Evolutionary conservation across 1,284 basidiomycete genomes (phyloP).

Genomic region (Cutaneotrichosporon sp.): DNA sequence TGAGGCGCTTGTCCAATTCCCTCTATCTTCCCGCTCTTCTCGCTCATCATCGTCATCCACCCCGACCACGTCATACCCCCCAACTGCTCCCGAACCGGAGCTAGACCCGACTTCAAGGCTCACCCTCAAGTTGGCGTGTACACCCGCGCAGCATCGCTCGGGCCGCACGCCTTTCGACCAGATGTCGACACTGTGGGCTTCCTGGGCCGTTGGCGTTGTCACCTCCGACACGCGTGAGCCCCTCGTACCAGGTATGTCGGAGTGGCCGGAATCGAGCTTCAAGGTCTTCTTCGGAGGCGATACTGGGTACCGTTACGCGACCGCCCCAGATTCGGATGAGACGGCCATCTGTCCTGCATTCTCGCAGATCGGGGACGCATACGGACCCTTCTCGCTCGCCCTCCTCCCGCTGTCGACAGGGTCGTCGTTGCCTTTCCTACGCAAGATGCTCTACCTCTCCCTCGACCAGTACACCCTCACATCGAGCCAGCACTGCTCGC

Average conservation of each 20-base stretch:
- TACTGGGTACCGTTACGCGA: constrained; percentile 48
- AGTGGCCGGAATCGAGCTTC: constrained; percentile 39
- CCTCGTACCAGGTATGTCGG: constrained; percentile 26
- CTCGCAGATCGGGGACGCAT: constrained; percentile 40
- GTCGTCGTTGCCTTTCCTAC: constrained; percentile 46
- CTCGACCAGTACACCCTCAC: constrained; percentile 49
- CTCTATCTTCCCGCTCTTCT: background rate
- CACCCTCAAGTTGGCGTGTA: constrained; percentile 42
- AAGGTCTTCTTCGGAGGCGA: constrained; percentile 48
- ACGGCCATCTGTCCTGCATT: constrained; percentile 46
- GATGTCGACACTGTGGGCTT: constrained; percentile 47
- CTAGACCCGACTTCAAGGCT: constrained; percentile 19
- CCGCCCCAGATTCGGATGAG: constrained; percentile 35
- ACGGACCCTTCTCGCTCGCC: constrained; percentile 40
- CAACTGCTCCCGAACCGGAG: background rate
- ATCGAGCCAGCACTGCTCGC: constrained; percentile 44
- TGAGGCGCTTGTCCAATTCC: constrained; percentile 39
- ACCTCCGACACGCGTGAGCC: constrained; percentile 6
- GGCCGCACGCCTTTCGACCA: constrained; percentile 46
- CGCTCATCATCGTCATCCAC: background rate
- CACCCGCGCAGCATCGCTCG: constrained; percentile 47
- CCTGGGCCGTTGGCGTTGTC: constrained; percentile 45
- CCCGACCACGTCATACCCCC: background rate
- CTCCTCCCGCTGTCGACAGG: constrained; percentile 46
- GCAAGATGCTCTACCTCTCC: constrained; percentile 41